Conservation (phyloP, 1,284 basidiomycete genomes). For the Cystobasidium pallidum region DNA sequence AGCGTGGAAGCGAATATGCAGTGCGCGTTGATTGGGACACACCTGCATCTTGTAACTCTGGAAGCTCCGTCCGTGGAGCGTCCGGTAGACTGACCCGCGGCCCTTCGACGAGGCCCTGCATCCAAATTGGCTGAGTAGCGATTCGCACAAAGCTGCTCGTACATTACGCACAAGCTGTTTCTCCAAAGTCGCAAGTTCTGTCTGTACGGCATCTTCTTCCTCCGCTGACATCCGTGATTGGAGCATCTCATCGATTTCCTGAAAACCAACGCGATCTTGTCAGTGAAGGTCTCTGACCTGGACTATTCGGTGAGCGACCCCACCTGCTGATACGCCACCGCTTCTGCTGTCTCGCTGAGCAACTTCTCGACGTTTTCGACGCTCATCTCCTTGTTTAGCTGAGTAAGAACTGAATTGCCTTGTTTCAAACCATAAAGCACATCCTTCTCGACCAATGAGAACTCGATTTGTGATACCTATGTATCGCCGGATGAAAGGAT, state of each 20-base stretch:
- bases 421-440: slow-evolving; percentile 90
- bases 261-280: slow-evolving; percentile 33
- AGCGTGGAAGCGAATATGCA: background rate
- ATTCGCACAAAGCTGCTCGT: too few relatives aligned
- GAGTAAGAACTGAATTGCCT: slow-evolving; percentile 87
- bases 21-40: background rate
- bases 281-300: background rate
- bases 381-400: slow-evolving; percentile 92
- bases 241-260: slow-evolving; percentile 91
- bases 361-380: slow-evolving; percentile 89
- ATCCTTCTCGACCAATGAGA: slow-evolving; percentile 89
- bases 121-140: too few relatives aligned
- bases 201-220: slow-evolving; percentile 90
- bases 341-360: slow-evolving; percentile 88
- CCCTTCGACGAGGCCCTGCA: slow-evolving; percentile 23
- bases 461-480: slow-evolving; percentile 93
- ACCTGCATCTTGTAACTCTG: slow-evolving; percentile 6
- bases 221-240: slow-evolving; percentile 78
- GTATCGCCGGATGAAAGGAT: background rate
- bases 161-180: slow-evolving; percentile 59
- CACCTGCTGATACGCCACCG: slow-evolving; percentile 85
- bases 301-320: slow-evolving; percentile 49
- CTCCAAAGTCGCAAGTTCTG: slow-evolving; percentile 73
- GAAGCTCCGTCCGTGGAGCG: slow-evolving; percentile 25
- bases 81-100: slow-evolving; percentile 21